These are phyloP conservation scores for Pelagophyceae sp. DNA, from an alignment of 352 stramenopile genomes.

Conservation along the genomic window DNA sequence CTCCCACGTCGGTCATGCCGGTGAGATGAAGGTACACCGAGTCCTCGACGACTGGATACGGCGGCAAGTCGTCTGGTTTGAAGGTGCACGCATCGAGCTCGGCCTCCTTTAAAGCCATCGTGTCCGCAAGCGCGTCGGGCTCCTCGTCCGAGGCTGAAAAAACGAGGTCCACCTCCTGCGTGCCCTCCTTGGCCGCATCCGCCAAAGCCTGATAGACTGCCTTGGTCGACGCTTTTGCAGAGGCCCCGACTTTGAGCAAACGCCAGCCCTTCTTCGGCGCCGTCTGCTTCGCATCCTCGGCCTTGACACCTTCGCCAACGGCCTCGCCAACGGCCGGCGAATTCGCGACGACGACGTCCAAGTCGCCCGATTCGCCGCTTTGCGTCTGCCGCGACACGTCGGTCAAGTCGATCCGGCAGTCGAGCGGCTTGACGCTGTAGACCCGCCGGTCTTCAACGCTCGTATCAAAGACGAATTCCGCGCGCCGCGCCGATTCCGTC, in stretches of 20 bases:
- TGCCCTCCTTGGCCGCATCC: not conserved
- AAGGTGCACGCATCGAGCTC: not conserved
- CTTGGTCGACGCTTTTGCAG: not conserved
- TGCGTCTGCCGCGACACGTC: no score
- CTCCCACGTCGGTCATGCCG: not conserved
- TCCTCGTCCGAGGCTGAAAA: slow-evolving; percentile 5
- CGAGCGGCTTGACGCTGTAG: no score
- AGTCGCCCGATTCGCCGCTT: no score
- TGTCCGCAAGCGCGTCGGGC: not conserved
- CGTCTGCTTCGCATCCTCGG: not conserved
- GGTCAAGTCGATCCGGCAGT: no score
- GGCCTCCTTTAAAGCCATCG: not conserved
- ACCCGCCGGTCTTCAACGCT: not conserved
- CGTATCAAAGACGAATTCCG: not conserved
- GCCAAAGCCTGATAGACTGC: not conserved
- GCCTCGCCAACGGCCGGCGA: no score
- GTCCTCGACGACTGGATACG: not conserved
- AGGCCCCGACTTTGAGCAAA: not conserved
- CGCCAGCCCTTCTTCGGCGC: not conserved
- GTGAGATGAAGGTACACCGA: not conserved
- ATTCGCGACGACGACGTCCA: no score
- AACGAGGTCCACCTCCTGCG: not conserved
- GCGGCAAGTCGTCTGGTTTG: not conserved
- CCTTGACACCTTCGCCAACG: no score
- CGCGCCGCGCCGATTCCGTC: not conserved